These are phyloP conservation scores for Blastobotrys chiropterorum DNA, from an alignment of 805 yeast genomes.

Conservation along the genomic window DNA sequence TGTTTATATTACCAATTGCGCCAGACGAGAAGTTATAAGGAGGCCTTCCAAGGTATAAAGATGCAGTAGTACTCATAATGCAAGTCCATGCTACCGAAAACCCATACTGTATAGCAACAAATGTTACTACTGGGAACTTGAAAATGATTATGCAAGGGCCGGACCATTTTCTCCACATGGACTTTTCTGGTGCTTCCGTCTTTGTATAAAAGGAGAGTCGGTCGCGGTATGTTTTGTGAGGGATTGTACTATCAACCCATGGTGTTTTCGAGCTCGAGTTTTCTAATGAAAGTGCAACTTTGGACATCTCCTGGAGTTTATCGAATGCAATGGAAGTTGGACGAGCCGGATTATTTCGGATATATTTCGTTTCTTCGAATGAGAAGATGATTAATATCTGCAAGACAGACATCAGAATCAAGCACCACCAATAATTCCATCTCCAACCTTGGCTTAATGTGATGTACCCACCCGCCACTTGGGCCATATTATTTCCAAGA, in stretches of 20 bases:
- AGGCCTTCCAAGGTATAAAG: constrained; percentile 4
- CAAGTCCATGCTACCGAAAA: constrained; percentile 14
- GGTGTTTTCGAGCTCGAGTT: neutral
- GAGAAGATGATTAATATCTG: constrained; percentile 12
- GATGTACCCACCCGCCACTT: constrained; percentile 23
- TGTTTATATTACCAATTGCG: constrained; percentile 14
- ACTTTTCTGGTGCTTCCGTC: constrained; percentile 7
- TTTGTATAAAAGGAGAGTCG: constrained; percentile 8
- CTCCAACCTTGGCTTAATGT: constrained; percentile 24
- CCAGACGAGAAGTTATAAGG: constrained; percentile 13
- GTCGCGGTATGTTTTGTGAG: constrained; percentile 5
- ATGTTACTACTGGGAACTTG: constrained; percentile 11
- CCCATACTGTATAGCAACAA: constrained; percentile 13
- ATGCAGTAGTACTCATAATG: constrained; percentile 10
- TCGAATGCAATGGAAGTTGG: no score
- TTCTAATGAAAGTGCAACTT: no score
- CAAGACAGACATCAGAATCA: constrained; percentile 17
- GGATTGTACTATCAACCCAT: constrained; percentile 7
- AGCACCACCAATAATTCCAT: constrained; percentile 23
- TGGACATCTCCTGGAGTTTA: no score
- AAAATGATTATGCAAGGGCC: constrained; percentile 10
- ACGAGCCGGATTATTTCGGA: no score
- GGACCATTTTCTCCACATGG: constrained; percentile 8
- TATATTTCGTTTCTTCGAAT: constrained; percentile 21
- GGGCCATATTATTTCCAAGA: constrained; percentile 21